Percentiles rank a stretch among this genome's conserved stretches.
Conservation (phyloP, 2,329 filamentous ascomycete genomes). For the Penicillium thymicola region DNA sequence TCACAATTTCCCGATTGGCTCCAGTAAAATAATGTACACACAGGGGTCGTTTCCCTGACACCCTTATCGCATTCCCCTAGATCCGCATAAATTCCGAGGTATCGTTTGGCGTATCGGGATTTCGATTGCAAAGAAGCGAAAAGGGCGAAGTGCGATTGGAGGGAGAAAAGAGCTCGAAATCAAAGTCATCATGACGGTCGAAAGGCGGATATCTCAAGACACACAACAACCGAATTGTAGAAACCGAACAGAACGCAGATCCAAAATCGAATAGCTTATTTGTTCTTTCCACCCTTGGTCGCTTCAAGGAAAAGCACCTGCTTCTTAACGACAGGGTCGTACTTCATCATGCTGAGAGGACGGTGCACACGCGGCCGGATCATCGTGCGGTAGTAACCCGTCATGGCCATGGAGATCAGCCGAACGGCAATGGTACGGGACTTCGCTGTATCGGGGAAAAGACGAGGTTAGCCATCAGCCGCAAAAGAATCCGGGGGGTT, state of each 20-base stretch:
- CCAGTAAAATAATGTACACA: slow-evolving; percentile 27
- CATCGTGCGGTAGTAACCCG: slow-evolving; percentile 93
- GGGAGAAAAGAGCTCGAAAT: background rate
- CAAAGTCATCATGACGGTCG: background rate
- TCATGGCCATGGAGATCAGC: slow-evolving; percentile 97
- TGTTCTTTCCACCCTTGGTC: slow-evolving; percentile 68
- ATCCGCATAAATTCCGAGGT: background rate
- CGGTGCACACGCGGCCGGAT: slow-evolving; percentile 74
- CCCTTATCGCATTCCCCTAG: slow-evolving; percentile 5
- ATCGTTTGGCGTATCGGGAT: background rate
- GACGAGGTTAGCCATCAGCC: slow-evolving; percentile 8
- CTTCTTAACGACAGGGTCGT: slow-evolving; percentile 94
- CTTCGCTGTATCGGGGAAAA: slow-evolving; percentile 60
- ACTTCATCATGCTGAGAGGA: slow-evolving; percentile 96
- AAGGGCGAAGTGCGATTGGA: background rate
- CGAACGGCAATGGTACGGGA: slow-evolving; percentile 90
- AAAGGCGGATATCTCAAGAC: background rate
- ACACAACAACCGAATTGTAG: background rate
- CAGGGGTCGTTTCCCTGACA: slow-evolving; percentile 5
- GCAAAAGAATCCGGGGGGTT: slow-evolving; percentile 2
- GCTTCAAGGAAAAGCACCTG: slow-evolving; percentile 94
- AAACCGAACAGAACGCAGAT: background rate
- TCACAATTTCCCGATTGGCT: slow-evolving; percentile 4
- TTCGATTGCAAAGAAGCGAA: background rate
- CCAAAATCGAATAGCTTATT: slow-evolving; percentile 25